Evolutionary conservation across 2,329 filamentous ascomycete genomes (phyloP).

Genomic region (Cordyceps cicadae): DNA sequence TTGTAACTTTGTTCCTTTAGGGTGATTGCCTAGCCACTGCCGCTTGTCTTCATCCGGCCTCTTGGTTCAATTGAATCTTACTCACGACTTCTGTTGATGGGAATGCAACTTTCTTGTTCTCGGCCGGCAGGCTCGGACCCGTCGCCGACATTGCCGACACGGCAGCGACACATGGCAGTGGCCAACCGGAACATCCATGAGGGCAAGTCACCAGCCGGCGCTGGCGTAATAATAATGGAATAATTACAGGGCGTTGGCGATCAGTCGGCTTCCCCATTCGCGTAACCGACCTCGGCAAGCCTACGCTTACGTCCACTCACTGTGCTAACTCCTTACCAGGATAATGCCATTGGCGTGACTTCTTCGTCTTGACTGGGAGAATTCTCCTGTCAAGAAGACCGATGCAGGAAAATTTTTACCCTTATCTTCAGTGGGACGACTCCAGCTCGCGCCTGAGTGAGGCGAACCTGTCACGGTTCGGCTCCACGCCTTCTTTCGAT

Average conservation of each 20-base stretch:
- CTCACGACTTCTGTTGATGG: neutral
- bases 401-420: neutral
- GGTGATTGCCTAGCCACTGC: too few species aligned
- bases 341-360: neutral
- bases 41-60: neutral
- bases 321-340: neutral
- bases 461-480: neutral
- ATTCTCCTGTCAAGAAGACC: neutral
- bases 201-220: neutral
- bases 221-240: neutral
- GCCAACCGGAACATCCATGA: neutral
- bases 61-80: too few species aligned
- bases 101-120: neutral
- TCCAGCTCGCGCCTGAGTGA: slow-evolving; percentile 2
- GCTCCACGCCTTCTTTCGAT: neutral
- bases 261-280: neutral
- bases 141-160: neutral
- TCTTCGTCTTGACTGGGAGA: neutral
- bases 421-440: slow-evolving; percentile 3
- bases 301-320: too few species aligned
- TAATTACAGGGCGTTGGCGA: neutral
- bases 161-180: neutral
- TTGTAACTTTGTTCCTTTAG: too few species aligned
- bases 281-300: neutral
- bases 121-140: neutral